These are phyloP conservation scores for Cordia subcordata DNA, from an alignment of 257 asterid species.

Conservation along the genomic window DNA sequence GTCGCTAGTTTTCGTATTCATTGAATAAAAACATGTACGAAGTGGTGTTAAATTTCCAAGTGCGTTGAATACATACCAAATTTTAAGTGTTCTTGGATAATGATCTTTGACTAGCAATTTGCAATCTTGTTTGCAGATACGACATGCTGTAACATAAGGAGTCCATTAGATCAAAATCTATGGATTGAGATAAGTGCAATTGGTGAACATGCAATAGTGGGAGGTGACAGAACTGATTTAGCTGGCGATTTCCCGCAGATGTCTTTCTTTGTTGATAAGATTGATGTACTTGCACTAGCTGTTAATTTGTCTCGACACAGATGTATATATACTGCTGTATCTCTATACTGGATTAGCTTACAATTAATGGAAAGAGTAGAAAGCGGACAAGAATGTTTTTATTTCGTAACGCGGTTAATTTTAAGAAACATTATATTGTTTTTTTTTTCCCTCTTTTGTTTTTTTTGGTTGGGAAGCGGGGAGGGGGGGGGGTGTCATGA, in stretches of 20 bases:
- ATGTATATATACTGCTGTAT: too few species aligned
- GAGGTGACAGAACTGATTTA: neutral
- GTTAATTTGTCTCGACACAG: too few species aligned
- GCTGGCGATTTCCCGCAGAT: too few species aligned
- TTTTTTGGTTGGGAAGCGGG: too few species aligned
- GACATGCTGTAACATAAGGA: neutral
- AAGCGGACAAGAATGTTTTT: too few species aligned
- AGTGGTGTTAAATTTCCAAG: neutral
- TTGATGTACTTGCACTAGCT: too few species aligned
- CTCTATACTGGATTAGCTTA: too few species aligned
- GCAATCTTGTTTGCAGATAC: neutral
- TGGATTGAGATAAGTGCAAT: neutral
- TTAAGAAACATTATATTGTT: too few species aligned
- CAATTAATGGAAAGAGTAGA: too few species aligned
- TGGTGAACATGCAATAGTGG: neutral
- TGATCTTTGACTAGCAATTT: slow-evolving; percentile 7
- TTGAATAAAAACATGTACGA: neutral
- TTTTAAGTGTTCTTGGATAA: neutral
- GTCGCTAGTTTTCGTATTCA: neutral
- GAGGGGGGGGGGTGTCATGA: too few species aligned
- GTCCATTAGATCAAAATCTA: neutral
- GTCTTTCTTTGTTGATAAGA: slow-evolving; percentile 16
- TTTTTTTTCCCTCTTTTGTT: too few species aligned
- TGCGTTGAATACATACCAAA: slow-evolving; percentile 2
- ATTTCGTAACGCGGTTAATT: too few species aligned